These are phyloP conservation scores for Strobilomyces echinocephalus DNA, from an alignment of 768 basidiomycete species.

Conservation along the genomic window DNA sequence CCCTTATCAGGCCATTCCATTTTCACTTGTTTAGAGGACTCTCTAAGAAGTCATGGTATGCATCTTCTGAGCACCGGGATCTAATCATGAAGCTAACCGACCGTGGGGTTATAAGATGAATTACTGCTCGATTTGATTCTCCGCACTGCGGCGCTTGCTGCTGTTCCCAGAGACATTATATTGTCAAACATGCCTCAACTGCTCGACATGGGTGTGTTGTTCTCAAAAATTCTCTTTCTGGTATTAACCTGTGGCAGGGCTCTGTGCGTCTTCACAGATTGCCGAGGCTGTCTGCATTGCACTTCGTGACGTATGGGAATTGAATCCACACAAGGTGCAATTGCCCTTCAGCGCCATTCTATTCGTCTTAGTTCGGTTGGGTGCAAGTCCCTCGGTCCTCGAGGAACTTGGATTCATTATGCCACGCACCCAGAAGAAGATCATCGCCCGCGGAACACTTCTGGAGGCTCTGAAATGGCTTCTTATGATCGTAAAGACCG, in stretches of 20 bases:
- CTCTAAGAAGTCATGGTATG: slow-evolving; percentile 34
- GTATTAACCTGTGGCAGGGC: slow-evolving; percentile 14
- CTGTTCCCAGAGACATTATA: slow-evolving; percentile 28
- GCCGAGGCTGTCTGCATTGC: slow-evolving; percentile 29
- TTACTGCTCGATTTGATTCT: slow-evolving; percentile 38
- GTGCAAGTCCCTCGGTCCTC: slow-evolving; percentile 38
- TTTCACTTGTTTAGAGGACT: slow-evolving; percentile 29
- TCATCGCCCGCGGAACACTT: slow-evolving; percentile 22
- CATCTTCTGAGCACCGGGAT: not conserved
- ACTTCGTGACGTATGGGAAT: slow-evolving; percentile 33
- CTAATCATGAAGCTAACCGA: not conserved
- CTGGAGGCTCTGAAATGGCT: slow-evolving; percentile 38
- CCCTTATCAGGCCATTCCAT: slow-evolving; percentile 23
- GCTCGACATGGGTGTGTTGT: slow-evolving; percentile 37
- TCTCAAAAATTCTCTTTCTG: not conserved
- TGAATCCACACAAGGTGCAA: slow-evolving; percentile 17
- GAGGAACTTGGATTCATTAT: slow-evolving; percentile 31
- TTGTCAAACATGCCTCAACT: slow-evolving; percentile 36
- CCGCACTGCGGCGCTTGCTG: slow-evolving; percentile 37
- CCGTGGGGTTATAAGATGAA: slow-evolving; percentile 32
- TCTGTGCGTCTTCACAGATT: slow-evolving; percentile 26
- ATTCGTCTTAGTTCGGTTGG: slow-evolving; percentile 39
- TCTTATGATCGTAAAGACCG: slow-evolving; percentile 37
- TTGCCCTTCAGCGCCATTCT: slow-evolving; percentile 36
- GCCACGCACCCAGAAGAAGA: slow-evolving; percentile 3